phyloP scores from a whole-genome alignment of 2,329 filamentous ascomycete species.

The Trichoderma gracile region DNA sequence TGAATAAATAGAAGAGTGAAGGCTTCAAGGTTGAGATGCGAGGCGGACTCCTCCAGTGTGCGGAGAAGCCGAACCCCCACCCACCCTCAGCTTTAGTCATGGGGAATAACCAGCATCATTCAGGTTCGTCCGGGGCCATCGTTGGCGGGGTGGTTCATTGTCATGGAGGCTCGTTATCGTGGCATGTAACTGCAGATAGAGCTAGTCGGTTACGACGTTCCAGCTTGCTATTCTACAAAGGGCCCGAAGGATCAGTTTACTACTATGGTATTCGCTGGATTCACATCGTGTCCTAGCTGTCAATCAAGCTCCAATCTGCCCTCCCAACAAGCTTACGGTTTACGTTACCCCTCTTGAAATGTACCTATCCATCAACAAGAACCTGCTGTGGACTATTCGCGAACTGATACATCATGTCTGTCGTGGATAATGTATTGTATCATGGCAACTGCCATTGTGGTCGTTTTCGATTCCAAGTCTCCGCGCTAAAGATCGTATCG shows the following conservation, averaged over 20 bases:
- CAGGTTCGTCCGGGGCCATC: not conserved
- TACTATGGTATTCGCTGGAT: not conserved
- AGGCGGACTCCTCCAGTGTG: not conserved
- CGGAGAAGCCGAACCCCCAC: slow-evolving; percentile 17
- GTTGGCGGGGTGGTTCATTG: too few relatives aligned
- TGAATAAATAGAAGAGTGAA: not conserved
- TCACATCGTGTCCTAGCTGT: not conserved
- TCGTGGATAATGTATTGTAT: not conserved
- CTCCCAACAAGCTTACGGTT: too few relatives aligned
- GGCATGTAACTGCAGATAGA: too few relatives aligned
- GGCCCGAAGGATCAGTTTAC: not conserved
- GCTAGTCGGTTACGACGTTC: not conserved
- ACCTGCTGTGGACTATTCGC: not conserved
- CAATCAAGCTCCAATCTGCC: not conserved
- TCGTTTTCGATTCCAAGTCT: slow-evolving; percentile 33
- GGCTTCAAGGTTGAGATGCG: not conserved
- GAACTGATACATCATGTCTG: not conserved
- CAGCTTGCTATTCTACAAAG: not conserved
- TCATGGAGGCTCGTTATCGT: not conserved
- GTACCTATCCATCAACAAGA: not conserved
- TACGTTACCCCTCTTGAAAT: not conserved
- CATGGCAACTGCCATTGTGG: slow-evolving; percentile 38
- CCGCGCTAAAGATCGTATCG: slow-evolving; percentile 11
- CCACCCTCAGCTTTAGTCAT: slow-evolving; percentile 16
- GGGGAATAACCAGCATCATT: not conserved